Evolutionary conservation across 305 asterid species (phyloP).

Genomic region (Caryopteris hybrid): DNA sequence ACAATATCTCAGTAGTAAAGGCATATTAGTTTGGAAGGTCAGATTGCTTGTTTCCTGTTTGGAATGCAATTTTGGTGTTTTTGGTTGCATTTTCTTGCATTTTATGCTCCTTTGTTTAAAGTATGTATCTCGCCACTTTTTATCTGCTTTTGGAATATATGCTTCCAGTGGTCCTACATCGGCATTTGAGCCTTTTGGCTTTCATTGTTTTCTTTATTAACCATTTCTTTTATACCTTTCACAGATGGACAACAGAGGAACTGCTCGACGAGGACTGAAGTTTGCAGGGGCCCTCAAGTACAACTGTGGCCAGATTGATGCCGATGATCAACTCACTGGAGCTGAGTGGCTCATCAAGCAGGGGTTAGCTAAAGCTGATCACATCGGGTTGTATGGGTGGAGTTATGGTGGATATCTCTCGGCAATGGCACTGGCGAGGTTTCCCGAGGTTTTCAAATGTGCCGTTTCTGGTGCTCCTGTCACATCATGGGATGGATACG

Average conservation of each 20-base stretch:
- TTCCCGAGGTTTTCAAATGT: constrained; percentile 63
- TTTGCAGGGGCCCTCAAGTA: constrained; percentile 78
- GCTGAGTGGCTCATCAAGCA: constrained; percentile 77
- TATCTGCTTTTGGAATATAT: constrained; percentile 29
- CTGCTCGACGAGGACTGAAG: constrained; percentile 82
- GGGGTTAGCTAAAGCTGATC: constrained; percentile 58
- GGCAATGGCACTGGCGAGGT: constrained; percentile 63
- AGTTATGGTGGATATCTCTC: constrained; percentile 96
- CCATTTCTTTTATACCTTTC: constrained; percentile 10
- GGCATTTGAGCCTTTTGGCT: background rate
- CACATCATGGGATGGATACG: constrained; percentile 93
- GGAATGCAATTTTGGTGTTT: constrained; percentile 5
- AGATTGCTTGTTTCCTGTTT: constrained; percentile 12
- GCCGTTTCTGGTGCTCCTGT: constrained; percentile 95
- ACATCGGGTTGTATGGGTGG: constrained; percentile 85
- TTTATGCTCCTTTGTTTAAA: background rate
- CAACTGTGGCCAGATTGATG: constrained; percentile 68
- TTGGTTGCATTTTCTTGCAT: constrained; percentile 1
- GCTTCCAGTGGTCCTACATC: constrained; percentile 9
- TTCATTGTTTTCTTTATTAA: constrained; percentile 1
- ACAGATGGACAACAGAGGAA: constrained; percentile 98
- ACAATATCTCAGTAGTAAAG: constrained; percentile 78
- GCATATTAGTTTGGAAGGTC: constrained; percentile 95
- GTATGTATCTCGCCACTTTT: background rate
- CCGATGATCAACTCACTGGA: constrained; percentile 79